phyloP scores from a whole-genome alignment of 306 rosid species.

The Ochetophila trinervis region DNA sequence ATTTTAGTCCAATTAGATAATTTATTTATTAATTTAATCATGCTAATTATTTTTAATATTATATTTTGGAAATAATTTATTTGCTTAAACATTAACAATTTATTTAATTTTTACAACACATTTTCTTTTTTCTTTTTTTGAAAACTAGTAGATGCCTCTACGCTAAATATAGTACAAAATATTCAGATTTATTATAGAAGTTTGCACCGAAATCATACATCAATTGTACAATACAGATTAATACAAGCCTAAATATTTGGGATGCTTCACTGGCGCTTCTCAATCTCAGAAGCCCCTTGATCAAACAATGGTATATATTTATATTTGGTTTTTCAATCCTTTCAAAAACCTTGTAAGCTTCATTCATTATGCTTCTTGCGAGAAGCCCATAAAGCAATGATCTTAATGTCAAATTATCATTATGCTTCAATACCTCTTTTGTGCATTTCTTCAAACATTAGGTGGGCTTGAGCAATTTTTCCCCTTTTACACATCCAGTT shows the following conservation, averaged over 20 bases:
- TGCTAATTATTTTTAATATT: no score
- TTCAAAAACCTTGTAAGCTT: constrained; percentile 40
- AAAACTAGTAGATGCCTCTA: no score
- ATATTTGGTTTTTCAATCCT: constrained; percentile 36
- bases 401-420: constrained; percentile 45
- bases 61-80: no score
- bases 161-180: no score
- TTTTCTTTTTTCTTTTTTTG: no score
- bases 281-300: constrained; percentile 70
- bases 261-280: constrained; percentile 72
- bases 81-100: no score
- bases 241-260: constrained; percentile 70
- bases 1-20: no score
- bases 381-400: constrained; percentile 59
- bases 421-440: constrained; percentile 46
- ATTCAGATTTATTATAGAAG: no score
- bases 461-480: constrained; percentile 37
- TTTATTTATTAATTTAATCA: no score
- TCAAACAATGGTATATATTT: constrained; percentile 61
- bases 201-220: no score
- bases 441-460: constrained; percentile 68
- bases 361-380: constrained; percentile 47
- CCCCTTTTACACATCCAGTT: constrained; percentile 69
- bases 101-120: no score
- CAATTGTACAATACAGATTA: no score